Percentiles rank a stretch among this genome's conserved stretches.
Conservation (phyloP, 1,139 yeast species). For the Pichiaceae sp. region DNA sequence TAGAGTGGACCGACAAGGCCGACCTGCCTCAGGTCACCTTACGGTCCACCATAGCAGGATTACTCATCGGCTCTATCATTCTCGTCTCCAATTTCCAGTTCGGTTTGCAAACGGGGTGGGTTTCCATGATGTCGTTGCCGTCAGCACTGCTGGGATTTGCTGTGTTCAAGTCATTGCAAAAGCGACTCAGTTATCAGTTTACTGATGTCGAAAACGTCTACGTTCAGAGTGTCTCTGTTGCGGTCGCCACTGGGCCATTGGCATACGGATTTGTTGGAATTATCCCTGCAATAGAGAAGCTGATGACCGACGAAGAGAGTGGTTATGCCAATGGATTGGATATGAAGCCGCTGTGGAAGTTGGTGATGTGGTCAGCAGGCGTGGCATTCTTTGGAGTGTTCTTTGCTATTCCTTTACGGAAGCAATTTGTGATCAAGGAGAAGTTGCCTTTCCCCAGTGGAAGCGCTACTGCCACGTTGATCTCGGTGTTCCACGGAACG, state of each 20-base stretch:
- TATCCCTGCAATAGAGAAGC: constrained; percentile 92
- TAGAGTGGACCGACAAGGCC: constrained; percentile 30
- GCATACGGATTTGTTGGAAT: constrained; percentile 95
- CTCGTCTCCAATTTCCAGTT: constrained; percentile 87
- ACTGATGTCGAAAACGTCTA: constrained; percentile 91
- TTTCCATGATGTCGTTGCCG: constrained; percentile 98
- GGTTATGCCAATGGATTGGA: constrained; percentile 43
- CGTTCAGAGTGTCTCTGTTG: constrained; percentile 88
- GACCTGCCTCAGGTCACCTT: constrained; percentile 56
- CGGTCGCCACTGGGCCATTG: constrained; percentile 95
- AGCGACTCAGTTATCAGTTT: constrained; percentile 40
- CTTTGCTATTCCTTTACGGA: constrained; percentile 82
- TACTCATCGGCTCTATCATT: constrained; percentile 72
- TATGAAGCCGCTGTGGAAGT: constrained; percentile 35
- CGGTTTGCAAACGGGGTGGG: constrained; percentile 98
- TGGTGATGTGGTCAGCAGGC: constrained; percentile 77
- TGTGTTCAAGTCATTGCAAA: constrained; percentile 48
- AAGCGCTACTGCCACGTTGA: constrained; percentile 89
- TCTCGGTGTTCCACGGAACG: constrained; percentile 75
- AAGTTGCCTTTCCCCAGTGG: constrained; percentile 93
- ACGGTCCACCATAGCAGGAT: constrained; percentile 65
- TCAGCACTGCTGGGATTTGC: constrained; percentile 86
- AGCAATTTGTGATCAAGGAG: constrained; percentile 77
- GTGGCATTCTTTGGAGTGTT: constrained; percentile 91
- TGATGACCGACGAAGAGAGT: constrained; percentile 68